Conservation (phyloP, 2,329 filamentous ascomycete species). For the Paraconiothyrium sp. region DNA sequence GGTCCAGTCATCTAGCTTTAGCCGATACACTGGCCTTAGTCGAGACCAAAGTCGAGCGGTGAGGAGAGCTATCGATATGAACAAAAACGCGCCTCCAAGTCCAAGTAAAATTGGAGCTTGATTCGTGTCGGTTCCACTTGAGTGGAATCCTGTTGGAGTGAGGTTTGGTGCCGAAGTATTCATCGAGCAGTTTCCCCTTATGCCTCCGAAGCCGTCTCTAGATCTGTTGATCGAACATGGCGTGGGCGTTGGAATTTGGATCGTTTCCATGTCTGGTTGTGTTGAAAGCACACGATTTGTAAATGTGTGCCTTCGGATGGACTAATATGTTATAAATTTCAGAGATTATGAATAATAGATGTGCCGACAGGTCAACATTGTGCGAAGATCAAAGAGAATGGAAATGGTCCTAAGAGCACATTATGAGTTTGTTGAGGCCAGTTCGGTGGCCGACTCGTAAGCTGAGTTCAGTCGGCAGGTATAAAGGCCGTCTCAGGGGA, state of each 20-base stretch:
- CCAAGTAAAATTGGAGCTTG: slow-evolving; percentile 36
- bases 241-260: slow-evolving; percentile 9
- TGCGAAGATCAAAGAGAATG: background rate
- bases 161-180: slow-evolving; percentile 5
- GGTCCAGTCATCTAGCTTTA: slow-evolving; percentile 36
- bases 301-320: too few relatives aligned
- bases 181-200: background rate
- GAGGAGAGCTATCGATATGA: slow-evolving; percentile 29
- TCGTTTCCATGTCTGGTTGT: slow-evolving; percentile 2
- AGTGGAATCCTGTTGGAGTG: slow-evolving; percentile 10
- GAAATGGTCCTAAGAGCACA: background rate
- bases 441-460: background rate
- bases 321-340: background rate
- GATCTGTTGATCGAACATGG: background rate
- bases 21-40: slow-evolving; percentile 16
- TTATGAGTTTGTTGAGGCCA: background rate
- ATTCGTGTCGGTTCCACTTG: slow-evolving; percentile 20
- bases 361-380: slow-evolving; percentile 17
- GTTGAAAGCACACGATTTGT: background rate
- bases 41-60: slow-evolving; percentile 34
- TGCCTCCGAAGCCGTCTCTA: slow-evolving; percentile 10
- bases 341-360: background rate
- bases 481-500: background rate
- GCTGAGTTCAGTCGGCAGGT: too few relatives aligned
- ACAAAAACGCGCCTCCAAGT: slow-evolving; percentile 28